These are phyloP conservation scores for Musa beccarii DNA, from an alignment of 176 grass and related monocot species.

Conservation along the genomic window DNA sequence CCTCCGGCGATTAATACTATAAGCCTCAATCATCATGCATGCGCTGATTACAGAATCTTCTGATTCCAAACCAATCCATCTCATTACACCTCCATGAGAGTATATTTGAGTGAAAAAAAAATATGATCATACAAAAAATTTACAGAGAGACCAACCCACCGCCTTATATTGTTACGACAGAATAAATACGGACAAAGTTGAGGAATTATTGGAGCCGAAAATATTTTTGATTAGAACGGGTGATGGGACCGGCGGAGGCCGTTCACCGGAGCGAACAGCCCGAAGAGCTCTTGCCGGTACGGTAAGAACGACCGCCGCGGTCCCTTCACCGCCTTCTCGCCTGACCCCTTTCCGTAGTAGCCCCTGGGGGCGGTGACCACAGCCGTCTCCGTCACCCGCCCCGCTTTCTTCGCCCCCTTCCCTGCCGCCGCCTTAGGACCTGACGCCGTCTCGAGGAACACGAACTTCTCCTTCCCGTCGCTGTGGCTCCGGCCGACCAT, in stretches of 20 bases:
- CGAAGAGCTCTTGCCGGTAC: background rate
- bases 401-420: background rate
- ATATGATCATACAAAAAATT: too few species aligned
- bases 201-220: background rate
- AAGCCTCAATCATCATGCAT: too few species aligned
- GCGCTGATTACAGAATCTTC: too few species aligned
- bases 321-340: background rate
- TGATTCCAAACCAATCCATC: too few species aligned
- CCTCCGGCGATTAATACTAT: too few species aligned
- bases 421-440: background rate
- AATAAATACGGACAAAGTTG: background rate
- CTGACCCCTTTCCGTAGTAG: background rate
- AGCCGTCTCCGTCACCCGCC: background rate
- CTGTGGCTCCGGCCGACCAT: constrained; percentile 11
- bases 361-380: background rate
- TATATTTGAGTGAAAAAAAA: too few species aligned
- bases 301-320: constrained; percentile 1
- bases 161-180: too few species aligned
- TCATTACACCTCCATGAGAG: too few species aligned
- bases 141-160: too few species aligned
- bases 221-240: background rate
- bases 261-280: background rate
- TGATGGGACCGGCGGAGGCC: background rate
- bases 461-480: constrained; percentile 19
- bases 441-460: background rate